These are phyloP conservation scores for Cyclotella atomus DNA, from an alignment of 108 stramenopile genomes.

Conservation along the genomic window DNA sequence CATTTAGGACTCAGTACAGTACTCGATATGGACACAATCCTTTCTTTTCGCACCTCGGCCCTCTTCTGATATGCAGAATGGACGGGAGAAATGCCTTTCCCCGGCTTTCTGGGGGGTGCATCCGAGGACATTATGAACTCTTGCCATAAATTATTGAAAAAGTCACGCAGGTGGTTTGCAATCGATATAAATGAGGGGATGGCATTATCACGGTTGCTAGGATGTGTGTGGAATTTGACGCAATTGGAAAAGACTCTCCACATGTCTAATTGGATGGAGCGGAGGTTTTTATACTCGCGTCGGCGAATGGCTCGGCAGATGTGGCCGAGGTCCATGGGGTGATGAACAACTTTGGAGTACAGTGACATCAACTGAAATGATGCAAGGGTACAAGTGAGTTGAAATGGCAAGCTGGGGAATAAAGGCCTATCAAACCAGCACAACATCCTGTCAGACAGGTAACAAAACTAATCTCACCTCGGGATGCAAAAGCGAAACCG, in stretches of 20 bases:
- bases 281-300: slow-evolving; percentile 67
- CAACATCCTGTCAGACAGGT: too few relatives aligned
- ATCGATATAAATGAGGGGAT: slow-evolving; percentile 87
- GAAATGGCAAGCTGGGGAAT: too few relatives aligned
- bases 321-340: slow-evolving; percentile 82
- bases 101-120: slow-evolving; percentile 50
- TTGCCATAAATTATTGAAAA: slow-evolving; percentile 86
- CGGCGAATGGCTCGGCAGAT: slow-evolving; percentile 83
- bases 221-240: slow-evolving; percentile 85
- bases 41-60: slow-evolving; percentile 57
- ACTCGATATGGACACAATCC: slow-evolving; percentile 68
- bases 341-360: slow-evolving; percentile 84
- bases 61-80: slow-evolving; percentile 62
- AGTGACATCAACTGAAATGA: slow-evolving; percentile 58
- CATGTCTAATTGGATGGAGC: slow-evolving; percentile 80
- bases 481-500: slow-evolving; percentile 84
- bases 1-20: slow-evolving; percentile 63
- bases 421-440: too few relatives aligned
- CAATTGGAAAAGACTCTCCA: slow-evolving; percentile 93
- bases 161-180: slow-evolving; percentile 81
- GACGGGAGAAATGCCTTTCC: slow-evolving; percentile 45
- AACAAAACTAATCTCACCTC: too few relatives aligned
- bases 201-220: slow-evolving; percentile 72
- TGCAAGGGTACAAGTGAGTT: neutral
- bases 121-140: slow-evolving; percentile 86